Conservation (phyloP, 2,329 filamentous ascomycete genomes). For the Colletotrichum liaoningense region DNA sequence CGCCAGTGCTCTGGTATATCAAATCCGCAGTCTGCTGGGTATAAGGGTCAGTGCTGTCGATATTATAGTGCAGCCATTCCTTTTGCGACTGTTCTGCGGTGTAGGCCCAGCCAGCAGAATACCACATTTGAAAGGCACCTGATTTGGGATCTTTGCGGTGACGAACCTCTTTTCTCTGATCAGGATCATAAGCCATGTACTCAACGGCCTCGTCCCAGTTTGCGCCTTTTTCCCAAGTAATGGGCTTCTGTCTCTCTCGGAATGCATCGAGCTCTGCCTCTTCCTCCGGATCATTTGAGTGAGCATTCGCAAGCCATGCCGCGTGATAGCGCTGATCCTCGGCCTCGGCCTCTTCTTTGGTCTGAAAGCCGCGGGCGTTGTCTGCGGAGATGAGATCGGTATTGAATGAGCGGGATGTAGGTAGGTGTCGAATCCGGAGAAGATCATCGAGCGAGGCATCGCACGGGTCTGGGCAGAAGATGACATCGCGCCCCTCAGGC, state of each 20-base stretch:
- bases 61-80: conserved; percentile 34
- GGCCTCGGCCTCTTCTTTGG: neutral
- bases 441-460: conserved; percentile 7
- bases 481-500: neutral
- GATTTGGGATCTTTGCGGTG: conserved; percentile 23
- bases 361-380: conserved; percentile 10
- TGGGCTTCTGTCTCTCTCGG: conserved; percentile 6
- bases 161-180: conserved; percentile 15
- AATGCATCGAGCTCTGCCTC: neutral
- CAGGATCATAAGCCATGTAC: conserved; percentile 20
- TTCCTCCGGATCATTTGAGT: conserved; percentile 10
- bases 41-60: conserved; percentile 16
- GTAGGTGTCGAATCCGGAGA: conserved; percentile 5
- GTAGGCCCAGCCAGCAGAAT: conserved; percentile 20
- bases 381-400: neutral
- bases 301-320: neutral
- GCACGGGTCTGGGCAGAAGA: conserved; percentile 17
- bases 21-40: conserved; percentile 35
- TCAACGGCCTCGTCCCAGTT: conserved; percentile 12
- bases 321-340: neutral
- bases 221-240: conserved; percentile 26
- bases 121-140: conserved; percentile 18
- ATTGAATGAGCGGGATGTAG: neutral
- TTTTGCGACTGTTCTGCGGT: conserved; percentile 7
- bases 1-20: conserved; percentile 36